Evolutionary conservation across 495 filamentous ascomycete genomes (phyloP).

Genomic region (Talaromyces thailandensis): DNA sequence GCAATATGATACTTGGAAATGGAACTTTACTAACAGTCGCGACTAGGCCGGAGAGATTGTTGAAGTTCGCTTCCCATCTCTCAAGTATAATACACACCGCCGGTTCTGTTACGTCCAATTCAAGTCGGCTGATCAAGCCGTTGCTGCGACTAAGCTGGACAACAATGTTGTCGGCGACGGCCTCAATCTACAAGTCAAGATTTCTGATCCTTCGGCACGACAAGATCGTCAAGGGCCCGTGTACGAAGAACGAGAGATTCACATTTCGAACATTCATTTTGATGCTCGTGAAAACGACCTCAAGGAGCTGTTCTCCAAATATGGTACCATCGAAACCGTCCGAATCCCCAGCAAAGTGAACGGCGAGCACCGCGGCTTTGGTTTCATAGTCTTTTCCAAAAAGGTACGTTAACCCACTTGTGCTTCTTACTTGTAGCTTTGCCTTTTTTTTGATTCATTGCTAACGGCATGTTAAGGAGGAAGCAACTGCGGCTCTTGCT

Average conservation of each 20-base stretch:
- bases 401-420: conserved; percentile 38
- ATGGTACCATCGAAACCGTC: conserved; percentile 63
- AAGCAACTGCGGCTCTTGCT: conserved; percentile 59
- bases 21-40: conserved; percentile 8
- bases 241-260: conserved; percentile 79
- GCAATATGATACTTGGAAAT: background rate
- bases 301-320: conserved; percentile 57
- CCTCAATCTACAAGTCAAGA: conserved; percentile 62
- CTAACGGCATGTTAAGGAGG: conserved; percentile 26
- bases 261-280: conserved; percentile 64
- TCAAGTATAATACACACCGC: conserved; percentile 78
- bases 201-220: conserved; percentile 72
- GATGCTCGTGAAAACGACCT: conserved; percentile 59
- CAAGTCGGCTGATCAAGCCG: conserved; percentile 51
- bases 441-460: background rate
- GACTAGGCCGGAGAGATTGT: conserved; percentile 68
- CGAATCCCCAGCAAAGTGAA: conserved; percentile 55
- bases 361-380: conserved; percentile 62
- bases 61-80: conserved; percentile 79
- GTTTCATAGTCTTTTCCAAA: conserved; percentile 65
- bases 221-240: conserved; percentile 74
- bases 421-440: background rate
- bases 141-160: conserved; percentile 60
- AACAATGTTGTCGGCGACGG: conserved; percentile 55
- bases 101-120: conserved; percentile 95